Conservation (phyloP, 768 basidiomycete genomes). For the Phaeotremella skinneri region DNA sequence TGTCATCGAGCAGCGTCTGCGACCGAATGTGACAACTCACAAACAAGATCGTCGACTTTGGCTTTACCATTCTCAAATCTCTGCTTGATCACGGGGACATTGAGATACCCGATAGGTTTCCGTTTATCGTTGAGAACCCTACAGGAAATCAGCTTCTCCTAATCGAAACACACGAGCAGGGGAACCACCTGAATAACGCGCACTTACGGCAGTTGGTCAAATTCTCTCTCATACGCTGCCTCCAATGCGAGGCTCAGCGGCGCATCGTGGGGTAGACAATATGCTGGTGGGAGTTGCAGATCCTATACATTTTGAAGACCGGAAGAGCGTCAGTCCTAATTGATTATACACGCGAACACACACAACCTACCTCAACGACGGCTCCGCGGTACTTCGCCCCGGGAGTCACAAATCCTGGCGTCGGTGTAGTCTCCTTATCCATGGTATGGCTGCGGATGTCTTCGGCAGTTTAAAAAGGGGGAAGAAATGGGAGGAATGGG, state of each 20-base stretch:
- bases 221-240: constrained; percentile 88
- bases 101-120: constrained; percentile 78
- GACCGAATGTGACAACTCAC: constrained; percentile 24
- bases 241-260: constrained; percentile 74
- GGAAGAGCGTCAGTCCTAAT: constrained; percentile 57
- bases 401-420: constrained; percentile 18
- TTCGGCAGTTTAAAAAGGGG: no score
- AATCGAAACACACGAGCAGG: no score
- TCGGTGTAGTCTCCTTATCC: constrained; percentile 44
- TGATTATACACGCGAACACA: neutral
- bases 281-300: constrained; percentile 68
- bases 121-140: constrained; percentile 74
- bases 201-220: constrained; percentile 83
- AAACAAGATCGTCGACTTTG: constrained; percentile 71
- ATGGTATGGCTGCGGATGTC: constrained; percentile 3
- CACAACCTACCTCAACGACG: constrained; percentile 71
- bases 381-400: constrained; percentile 73
- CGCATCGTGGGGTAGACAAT: constrained; percentile 70
- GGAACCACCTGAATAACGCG: neutral
- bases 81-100: constrained; percentile 69
- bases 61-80: constrained; percentile 74
- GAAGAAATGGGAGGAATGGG: no score
- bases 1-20: no score
- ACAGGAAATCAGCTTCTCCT: constrained; percentile 10
- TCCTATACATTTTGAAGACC: constrained; percentile 28